Evolutionary conservation across 306 rosid species (phyloP).

Genomic region (Rosa multiflora): DNA sequence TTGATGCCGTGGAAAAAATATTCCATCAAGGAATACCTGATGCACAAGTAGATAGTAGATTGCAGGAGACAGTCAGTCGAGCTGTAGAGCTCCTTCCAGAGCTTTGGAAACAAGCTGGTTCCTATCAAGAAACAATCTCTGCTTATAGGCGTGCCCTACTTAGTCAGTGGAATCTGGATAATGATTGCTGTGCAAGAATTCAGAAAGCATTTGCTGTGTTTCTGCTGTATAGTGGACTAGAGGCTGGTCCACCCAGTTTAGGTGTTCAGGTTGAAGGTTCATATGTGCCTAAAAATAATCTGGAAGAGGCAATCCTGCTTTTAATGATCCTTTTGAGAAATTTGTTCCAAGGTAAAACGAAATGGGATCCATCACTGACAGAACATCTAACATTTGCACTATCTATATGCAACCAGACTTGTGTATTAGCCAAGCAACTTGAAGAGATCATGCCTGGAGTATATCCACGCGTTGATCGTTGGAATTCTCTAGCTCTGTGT

Average conservation of each 20-base stretch:
- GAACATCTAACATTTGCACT: slow-evolving; percentile 91
- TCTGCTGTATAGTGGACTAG: slow-evolving; percentile 85
- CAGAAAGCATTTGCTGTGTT: slow-evolving; percentile 74
- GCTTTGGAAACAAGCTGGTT: slow-evolving; percentile 75
- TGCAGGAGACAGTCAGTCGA: slow-evolving; percentile 81
- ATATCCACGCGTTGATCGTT: slow-evolving; percentile 80
- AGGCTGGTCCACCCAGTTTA: slow-evolving; percentile 86
- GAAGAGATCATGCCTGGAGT: slow-evolving; percentile 91
- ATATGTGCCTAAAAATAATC: slow-evolving; percentile 82
- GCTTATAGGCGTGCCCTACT: slow-evolving; percentile 88
- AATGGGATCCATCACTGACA: slow-evolving; percentile 92
- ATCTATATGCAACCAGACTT: slow-evolving; percentile 80
- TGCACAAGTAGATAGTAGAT: slow-evolving; percentile 74
- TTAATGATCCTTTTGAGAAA: slow-evolving; percentile 77
- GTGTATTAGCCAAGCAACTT: slow-evolving; percentile 65
- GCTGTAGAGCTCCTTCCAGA: slow-evolving; percentile 98
- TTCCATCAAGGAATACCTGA: slow-evolving; percentile 70
- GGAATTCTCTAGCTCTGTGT: slow-evolving; percentile 89
- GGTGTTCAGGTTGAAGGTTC: slow-evolving; percentile 78
- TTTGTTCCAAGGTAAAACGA: slow-evolving; percentile 55
- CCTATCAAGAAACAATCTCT: slow-evolving; percentile 61
- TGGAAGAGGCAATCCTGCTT: slow-evolving; percentile 92
- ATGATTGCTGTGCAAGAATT: slow-evolving; percentile 78
- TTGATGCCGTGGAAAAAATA: slow-evolving; percentile 87
- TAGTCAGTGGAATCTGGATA: slow-evolving; percentile 89